A percentile compares a stretch with the other conserved stretches of the same genome.
Evolutionary conservation across 352 stramenopile genomes (phyloP).

Genomic region (Phytophthora crassamura): DNA sequence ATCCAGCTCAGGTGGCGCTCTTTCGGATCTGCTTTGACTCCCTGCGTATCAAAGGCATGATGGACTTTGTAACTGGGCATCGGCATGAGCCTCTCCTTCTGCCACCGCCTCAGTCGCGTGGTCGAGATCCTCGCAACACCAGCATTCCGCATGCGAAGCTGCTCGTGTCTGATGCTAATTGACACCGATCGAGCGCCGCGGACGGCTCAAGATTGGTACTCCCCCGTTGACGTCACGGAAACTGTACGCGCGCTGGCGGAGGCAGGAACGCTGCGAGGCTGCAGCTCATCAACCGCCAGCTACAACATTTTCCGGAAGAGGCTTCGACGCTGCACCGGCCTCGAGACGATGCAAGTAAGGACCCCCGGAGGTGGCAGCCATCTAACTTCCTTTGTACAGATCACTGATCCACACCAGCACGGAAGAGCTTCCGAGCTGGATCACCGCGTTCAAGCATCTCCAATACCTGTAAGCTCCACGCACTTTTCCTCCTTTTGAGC

Average conservation of each 20-base stretch:
- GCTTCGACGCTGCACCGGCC: slow-evolving; percentile 4
- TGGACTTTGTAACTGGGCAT: slow-evolving; percentile 38
- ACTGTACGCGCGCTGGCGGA: slow-evolving; percentile 9
- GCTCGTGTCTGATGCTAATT: slow-evolving; percentile 32
- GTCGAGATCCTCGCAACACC: slow-evolving; percentile 18
- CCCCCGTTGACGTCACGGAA: slow-evolving; percentile 15
- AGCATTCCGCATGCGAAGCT: slow-evolving; percentile 9
- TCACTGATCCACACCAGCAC: slow-evolving; percentile 31
- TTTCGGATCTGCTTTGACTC: slow-evolving; percentile 39
- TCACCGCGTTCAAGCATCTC: slow-evolving; percentile 21
- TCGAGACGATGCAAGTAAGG: slow-evolving; percentile 5
- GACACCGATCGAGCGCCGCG: slow-evolving; percentile 18
- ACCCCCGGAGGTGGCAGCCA: too few species aligned
- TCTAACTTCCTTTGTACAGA: background rate
- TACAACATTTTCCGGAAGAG: slow-evolving; percentile 20
- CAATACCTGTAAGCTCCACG: slow-evolving; percentile 14
- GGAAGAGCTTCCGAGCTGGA: slow-evolving; percentile 18
- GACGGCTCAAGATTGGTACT: slow-evolving; percentile 22
- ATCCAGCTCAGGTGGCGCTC: slow-evolving; percentile 33
- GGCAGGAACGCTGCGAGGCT: slow-evolving; percentile 16
- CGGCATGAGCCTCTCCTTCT: slow-evolving; percentile 45
- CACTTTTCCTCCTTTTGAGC: background rate
- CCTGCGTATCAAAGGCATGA: slow-evolving; percentile 29
- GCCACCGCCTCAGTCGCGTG: slow-evolving; percentile 37
- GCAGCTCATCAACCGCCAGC: slow-evolving; percentile 28